These are phyloP conservation scores for Kitagawia praeruptora DNA, from an alignment of 129 eudicot genomes.

Conservation along the genomic window DNA sequence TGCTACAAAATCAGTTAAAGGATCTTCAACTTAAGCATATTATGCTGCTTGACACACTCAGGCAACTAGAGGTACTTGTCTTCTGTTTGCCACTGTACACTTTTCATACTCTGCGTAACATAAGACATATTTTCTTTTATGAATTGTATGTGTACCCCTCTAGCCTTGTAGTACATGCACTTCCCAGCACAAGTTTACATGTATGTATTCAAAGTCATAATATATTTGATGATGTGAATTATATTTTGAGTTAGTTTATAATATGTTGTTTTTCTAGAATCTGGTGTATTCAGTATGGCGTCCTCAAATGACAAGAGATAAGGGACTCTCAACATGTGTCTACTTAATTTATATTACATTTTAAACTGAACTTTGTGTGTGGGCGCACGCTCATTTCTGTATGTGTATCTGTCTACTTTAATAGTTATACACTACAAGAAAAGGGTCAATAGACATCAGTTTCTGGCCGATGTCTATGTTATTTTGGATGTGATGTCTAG, in stretches of 20 bases:
- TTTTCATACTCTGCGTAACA: neutral
- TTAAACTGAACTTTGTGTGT: neutral
- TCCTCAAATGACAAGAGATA: neutral
- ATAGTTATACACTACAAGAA: no score
- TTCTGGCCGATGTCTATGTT: no score
- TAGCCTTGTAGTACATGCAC: neutral
- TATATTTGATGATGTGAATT: neutral
- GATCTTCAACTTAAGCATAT: conserved; percentile 80
- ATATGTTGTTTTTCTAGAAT: neutral
- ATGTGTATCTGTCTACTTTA: neutral
- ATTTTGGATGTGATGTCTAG: no score
- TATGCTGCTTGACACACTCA: conserved; percentile 64
- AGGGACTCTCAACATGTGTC: neutral
- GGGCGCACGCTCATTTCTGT: neutral
- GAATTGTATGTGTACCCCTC: neutral
- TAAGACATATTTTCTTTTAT: neutral
- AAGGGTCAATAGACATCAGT: no score
- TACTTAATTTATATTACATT: neutral
- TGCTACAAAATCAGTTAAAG: conserved; percentile 70
- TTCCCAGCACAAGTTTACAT: neutral
- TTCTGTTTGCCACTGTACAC: neutral
- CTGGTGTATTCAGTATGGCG: neutral
- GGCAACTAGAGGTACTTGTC: conserved; percentile 71
- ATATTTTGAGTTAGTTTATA: neutral
- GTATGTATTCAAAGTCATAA: neutral